These are phyloP conservation scores for Coemansia aciculifera DNA, from an alignment of 192 early-diverging fungal genomes.

Conservation along the genomic window DNA sequence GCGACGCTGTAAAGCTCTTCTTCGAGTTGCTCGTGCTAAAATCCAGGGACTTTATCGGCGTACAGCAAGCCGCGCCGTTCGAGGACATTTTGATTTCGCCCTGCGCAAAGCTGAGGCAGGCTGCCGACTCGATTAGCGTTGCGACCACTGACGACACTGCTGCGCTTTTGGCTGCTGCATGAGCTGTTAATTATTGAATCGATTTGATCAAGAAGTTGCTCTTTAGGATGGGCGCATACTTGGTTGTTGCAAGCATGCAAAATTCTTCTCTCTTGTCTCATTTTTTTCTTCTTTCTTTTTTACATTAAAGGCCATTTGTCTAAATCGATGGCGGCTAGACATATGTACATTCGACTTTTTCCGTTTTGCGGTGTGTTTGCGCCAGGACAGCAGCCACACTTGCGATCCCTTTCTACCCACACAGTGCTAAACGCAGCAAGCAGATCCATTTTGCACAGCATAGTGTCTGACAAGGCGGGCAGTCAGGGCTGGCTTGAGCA, in stretches of 20 bases:
- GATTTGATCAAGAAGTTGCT: neutral
- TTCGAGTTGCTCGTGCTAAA: conserved; percentile 91
- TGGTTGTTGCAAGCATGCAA: neutral
- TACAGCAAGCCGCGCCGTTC: conserved; percentile 77
- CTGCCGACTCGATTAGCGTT: conserved; percentile 31
- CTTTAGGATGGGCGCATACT: neutral
- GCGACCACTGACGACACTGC: neutral
- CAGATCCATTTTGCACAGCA: conserved; percentile 15
- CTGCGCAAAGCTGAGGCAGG: conserved; percentile 29
- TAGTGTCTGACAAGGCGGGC: neutral
- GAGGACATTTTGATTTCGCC: conserved; percentile 77
- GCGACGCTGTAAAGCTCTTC: conserved; percentile 81
- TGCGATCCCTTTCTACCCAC: conserved; percentile 1
- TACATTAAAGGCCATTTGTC: neutral
- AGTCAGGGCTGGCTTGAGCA: conserved; percentile 13
- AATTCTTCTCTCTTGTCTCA: neutral
- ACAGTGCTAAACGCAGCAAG: neutral
- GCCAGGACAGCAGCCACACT: neutral
- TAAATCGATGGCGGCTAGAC: neutral
- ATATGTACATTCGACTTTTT: neutral
- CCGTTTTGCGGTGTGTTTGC: neutral
- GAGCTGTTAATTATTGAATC: neutral
- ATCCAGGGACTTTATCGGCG: conserved; percentile 80
- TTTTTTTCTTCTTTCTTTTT: neutral
- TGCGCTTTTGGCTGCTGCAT: neutral